Evolutionary conservation across 805 yeast species (phyloP), one percentile per base, ranked within the genome.

Genomic region (Blastobotrys parvus): DNA sequence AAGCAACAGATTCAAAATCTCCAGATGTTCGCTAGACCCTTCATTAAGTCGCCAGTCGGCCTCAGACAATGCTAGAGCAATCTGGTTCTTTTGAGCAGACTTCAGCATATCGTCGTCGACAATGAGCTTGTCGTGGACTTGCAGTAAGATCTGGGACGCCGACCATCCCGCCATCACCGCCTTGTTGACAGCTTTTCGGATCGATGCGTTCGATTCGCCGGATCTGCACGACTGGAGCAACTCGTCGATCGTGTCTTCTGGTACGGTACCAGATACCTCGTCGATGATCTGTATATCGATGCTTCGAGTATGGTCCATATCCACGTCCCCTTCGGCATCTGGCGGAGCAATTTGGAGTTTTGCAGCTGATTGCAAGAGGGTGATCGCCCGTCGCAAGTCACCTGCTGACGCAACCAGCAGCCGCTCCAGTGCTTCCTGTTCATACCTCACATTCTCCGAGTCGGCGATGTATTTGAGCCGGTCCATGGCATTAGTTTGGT

Each of bases 361-460:
- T 29, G 87, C 74, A 8, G 94, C 83, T 30, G 92, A 82, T 63
- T 92, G 98, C 35, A 92, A 70, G 45, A 79, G 74, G 2, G 97
- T 92, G 51, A 92, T 89, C 6, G 96, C 95, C 53, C 80, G 84
- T 67, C 99, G 78, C 55, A 92, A 71, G 68, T 92, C 99, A 45
- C 99, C 99, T 43, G 72, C 74, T 16, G 95, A 75, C 3, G 87
- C 78, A n/a, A 62, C 65, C 44, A 92, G 66, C 10, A 92, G 77
- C 54, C 77, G 78, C 23, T 67, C 68, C 38, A 87, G 66, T 0
- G 87, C 84, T 3, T 70, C 75, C 2, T 44, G 47, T 39, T 71
- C 71, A 23, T 67, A 60, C 11, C 55, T 51, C 5, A 70, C 62
- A 33, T 69, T 68, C 50, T 82, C 80, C 34, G 62, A 48, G 1